phyloP scores from a whole-genome alignment of 2,329 filamentous ascomycete genomes.

The Cladosporium sp. region DNA sequence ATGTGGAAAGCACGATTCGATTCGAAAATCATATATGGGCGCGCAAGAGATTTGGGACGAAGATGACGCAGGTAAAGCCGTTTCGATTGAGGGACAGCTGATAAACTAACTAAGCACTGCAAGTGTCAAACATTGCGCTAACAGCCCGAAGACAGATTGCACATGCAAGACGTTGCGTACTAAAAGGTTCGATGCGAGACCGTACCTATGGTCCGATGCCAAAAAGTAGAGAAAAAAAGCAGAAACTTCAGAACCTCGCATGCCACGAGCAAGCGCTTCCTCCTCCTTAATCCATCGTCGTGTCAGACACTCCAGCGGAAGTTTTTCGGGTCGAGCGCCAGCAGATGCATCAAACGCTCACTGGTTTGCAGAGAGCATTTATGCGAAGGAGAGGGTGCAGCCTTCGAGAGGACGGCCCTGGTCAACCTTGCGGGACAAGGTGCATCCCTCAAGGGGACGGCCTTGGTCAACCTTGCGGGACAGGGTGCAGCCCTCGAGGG shows the following conservation, averaged over 20 bases:
- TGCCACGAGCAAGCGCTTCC: not conserved
- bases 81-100: not conserved
- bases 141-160: not conserved
- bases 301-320: not conserved
- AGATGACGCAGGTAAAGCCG: constrained; percentile 6
- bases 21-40: not conserved
- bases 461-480: not conserved
- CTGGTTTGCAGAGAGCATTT: not conserved
- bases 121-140: not conserved
- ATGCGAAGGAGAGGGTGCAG: constrained; percentile 5
- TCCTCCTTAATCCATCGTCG: not conserved
- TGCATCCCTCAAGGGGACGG: not conserved
- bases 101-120: not conserved
- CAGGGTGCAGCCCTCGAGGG: not conserved
- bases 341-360: not conserved
- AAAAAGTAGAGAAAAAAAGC: not conserved
- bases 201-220: not conserved
- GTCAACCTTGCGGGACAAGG: not conserved
- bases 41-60: not conserved
- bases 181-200: not conserved
- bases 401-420: not conserved
- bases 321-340: not conserved
- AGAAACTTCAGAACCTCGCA: not conserved
- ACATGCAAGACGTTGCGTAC: not conserved
- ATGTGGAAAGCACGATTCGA: not conserved